Base-by-base conservation (phyloP, 1,139 yeast genomes). In the Saccharomyces uvarum region DNA sequence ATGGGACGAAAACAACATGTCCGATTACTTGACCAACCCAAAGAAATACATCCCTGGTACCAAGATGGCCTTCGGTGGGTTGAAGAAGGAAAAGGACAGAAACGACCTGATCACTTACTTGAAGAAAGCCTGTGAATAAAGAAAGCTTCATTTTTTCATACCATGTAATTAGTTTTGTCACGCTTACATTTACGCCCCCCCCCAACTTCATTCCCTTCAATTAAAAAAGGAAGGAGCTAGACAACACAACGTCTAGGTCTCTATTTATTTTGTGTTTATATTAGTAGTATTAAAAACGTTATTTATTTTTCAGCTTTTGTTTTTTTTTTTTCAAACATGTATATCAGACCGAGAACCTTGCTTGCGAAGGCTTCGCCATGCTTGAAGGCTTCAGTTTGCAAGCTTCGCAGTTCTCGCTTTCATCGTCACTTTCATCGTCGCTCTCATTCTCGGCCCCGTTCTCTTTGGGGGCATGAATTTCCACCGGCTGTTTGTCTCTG, bases 61-160 rank as follows among this genome's bases (percentile, higher is more conserved):
- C 80, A 93, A 93, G 86, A 93, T 93, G 99, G 99, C 99, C 64
- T 93, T 93, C 71, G 99, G 97, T 80, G 99, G 99, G 79, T 85
- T 93, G 77, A 93, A 93, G 93, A 93, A 93, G 84, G 84, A 91
- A 65, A 93, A 90, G 87, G 99, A 93, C 82, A 89, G 98, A 85
- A 88, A 89, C 79, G 98, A 93, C 75, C 81, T 93, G 76, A 78
- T 93, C 70, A 82, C 99, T 68, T 93, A 89, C 87, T 83, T 91
- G 79, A 81, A 79, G 67, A 75, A 75, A 61, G 96, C 97, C 64
- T 78, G 88, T 75, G 83, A 83, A 76, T 82, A 82, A 76, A 58
- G 48, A 16, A 16, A 9, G n/a, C 41, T 13, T 19, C 14, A 9
- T 16, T 38, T 11, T 16, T 38, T 38, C 13, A 38, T 19, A 38